phyloP scores from a whole-genome alignment of 345 rosid species.

The Mercurialis annua region DNA sequence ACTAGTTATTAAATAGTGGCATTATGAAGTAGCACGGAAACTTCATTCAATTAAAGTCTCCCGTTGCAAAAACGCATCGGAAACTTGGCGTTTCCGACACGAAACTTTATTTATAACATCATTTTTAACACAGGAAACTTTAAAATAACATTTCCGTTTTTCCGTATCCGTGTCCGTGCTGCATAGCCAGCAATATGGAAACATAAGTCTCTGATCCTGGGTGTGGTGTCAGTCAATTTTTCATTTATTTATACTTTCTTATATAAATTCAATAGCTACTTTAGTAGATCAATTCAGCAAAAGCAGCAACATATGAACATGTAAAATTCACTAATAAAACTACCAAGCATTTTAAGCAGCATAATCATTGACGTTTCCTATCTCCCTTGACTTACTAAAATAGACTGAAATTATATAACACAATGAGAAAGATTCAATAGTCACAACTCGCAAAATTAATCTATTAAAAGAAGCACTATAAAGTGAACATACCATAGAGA shows the following conservation, averaged over 20 bases:
- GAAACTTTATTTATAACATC: too few relatives aligned
- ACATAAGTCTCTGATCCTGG: neutral
- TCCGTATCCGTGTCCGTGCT: too few relatives aligned
- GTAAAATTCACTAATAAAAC: neutral
- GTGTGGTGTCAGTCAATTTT: neutral
- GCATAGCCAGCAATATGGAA: neutral
- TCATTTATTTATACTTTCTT: neutral
- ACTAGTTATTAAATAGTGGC: neutral
- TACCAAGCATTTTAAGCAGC: neutral
- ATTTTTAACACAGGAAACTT: too few relatives aligned
- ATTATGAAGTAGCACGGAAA: too few relatives aligned
- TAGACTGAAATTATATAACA: neutral
- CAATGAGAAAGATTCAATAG: neutral
- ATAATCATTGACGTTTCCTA: neutral
- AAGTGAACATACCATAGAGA: conserved; percentile 62
- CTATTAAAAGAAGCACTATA: conserved; percentile 1
- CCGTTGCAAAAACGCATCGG: too few relatives aligned
- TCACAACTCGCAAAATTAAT: neutral
- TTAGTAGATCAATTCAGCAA: neutral
- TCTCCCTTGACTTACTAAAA: neutral
- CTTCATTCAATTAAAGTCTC: too few relatives aligned
- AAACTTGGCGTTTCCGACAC: too few relatives aligned
- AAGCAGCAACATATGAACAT: neutral
- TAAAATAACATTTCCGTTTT: too few relatives aligned
- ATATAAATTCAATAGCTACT: neutral